These are phyloP conservation scores for Phytopythium cucurbitacearum DNA, from an alignment of 352 stramenopile genomes.

Conservation along the genomic window DNA sequence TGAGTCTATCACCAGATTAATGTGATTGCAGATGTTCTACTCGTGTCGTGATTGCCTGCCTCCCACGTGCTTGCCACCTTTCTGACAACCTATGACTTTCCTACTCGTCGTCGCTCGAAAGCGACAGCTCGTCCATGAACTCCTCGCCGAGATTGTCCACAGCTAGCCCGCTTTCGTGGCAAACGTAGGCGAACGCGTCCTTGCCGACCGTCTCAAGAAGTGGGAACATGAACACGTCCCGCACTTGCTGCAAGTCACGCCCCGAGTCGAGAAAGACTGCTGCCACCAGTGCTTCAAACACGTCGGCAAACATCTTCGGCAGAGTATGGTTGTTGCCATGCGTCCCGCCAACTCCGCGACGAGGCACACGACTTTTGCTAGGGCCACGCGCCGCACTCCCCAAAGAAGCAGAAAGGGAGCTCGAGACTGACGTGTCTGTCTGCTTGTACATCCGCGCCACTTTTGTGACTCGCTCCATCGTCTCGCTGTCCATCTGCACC, in stretches of 20 bases:
- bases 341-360: neutral
- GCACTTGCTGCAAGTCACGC: conserved; percentile 59
- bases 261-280: conserved; percentile 84
- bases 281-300: conserved; percentile 85
- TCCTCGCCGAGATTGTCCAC: conserved; percentile 26
- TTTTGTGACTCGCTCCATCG: conserved; percentile 36
- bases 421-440: conserved; percentile 11
- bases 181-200: conserved; percentile 73
- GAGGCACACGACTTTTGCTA: neutral
- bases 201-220: conserved; percentile 65
- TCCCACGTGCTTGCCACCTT: neutral
- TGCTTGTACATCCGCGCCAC: conserved; percentile 49
- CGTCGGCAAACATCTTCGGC: conserved; percentile 85
- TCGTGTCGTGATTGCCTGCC: neutral
- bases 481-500: conserved; percentile 67
- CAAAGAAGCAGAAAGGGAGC: conserved; percentile 5
- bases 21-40: neutral
- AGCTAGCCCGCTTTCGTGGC: conserved; percentile 59
- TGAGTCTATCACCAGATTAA: neutral
- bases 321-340: conserved; percentile 37
- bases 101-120: conserved; percentile 37
- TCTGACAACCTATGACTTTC: neutral
- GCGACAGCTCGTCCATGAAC: conserved; percentile 42
- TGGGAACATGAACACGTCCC: conserved; percentile 81
- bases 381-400: conserved; percentile 10